phyloP scores from a whole-genome alignment of 371 early-diverging fungal species.

The Mortierella sp. region DNA sequence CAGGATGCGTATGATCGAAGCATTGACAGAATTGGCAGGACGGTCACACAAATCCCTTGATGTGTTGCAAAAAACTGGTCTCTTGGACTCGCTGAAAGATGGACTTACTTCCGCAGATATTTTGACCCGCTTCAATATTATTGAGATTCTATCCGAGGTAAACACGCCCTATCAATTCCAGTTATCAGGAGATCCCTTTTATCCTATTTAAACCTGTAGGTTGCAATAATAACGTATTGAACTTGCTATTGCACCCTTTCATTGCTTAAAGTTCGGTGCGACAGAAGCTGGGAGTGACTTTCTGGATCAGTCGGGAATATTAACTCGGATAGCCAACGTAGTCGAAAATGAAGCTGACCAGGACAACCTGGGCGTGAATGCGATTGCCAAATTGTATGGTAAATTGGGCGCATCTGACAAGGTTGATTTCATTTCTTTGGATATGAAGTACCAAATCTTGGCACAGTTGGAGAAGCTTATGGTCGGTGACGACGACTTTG shows the following conservation, averaged over 20 bases:
- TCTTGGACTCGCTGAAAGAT: constrained; percentile 31
- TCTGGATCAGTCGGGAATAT: constrained; percentile 33
- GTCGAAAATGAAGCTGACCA: constrained; percentile 21
- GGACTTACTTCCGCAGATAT: constrained; percentile 27
- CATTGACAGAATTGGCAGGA: constrained; percentile 24
- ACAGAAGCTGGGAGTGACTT: constrained; percentile 35
- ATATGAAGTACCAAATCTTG: constrained; percentile 50
- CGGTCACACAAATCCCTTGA: constrained; percentile 8
- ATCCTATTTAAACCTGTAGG: background rate
- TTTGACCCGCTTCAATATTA: constrained; percentile 47
- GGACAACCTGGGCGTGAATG: constrained; percentile 31
- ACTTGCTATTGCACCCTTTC: background rate
- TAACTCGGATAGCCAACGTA: constrained; percentile 16
- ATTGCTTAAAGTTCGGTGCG: constrained; percentile 27
- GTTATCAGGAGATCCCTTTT: no score
- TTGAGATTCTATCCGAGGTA: constrained; percentile 50
- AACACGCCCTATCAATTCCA: background rate
- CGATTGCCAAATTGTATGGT: constrained; percentile 45
- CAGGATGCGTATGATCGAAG: constrained; percentile 32
- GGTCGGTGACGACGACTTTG: constrained; percentile 26
- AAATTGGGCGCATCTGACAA: constrained; percentile 33
- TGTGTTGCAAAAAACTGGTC: constrained; percentile 3
- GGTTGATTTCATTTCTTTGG: constrained; percentile 28
- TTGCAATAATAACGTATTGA: background rate
- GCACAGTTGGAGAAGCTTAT: constrained; percentile 32